Evolutionary conservation across 2,329 filamentous ascomycete genomes (phyloP), one percentile per base, ranked within the genome.

Genomic region (Microcyclospora tardicrescens): DNA sequence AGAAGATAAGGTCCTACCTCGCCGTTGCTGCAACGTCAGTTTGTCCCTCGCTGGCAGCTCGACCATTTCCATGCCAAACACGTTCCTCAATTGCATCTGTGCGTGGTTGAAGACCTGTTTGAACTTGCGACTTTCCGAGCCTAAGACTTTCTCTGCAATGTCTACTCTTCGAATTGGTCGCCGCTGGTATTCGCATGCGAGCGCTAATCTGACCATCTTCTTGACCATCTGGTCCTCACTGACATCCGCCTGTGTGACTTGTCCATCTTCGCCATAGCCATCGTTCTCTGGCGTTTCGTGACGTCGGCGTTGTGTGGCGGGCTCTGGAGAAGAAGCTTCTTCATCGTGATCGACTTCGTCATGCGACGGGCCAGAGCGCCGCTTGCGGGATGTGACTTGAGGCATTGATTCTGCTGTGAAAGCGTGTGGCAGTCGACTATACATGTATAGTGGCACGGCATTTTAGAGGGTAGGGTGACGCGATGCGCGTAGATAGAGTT

Each of bases 61-160:
- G 3, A 76, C 70, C 69, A 98, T 73, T 58, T 87, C 73, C 86
- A 96, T 94, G n/a, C 91, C 91, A 61, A 94, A 96, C 1, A 79
- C 71, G 2, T 65, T 64, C 35, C 71, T 67, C 29, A 98, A 65
- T 48, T 82, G 73, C 28, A 66, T 61, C 58, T 98, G 89, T 32
- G 89, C 84, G 31, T 73, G 67, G 0, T 74, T 73, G 53, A 94
- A 95, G 3, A 95, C 76, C 10, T 64, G 59, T 56, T 77, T 86
- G 59, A 95, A 96, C 28, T 77, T 67, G 27, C 80, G 70, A 8
- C 79, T 72, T 34, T 77, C 71, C 13, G 72, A 65, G 0, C 81
- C 40, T 9, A 94, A 74, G 1, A 93, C 84, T 53, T 77, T 78
- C 36, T 68, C 60, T 38, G 61, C 68, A 43, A 80, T 71, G 36